phyloP scores from a whole-genome alignment of 2,329 filamentous ascomycete genomes.

The Botryotinia narcissicola region DNA sequence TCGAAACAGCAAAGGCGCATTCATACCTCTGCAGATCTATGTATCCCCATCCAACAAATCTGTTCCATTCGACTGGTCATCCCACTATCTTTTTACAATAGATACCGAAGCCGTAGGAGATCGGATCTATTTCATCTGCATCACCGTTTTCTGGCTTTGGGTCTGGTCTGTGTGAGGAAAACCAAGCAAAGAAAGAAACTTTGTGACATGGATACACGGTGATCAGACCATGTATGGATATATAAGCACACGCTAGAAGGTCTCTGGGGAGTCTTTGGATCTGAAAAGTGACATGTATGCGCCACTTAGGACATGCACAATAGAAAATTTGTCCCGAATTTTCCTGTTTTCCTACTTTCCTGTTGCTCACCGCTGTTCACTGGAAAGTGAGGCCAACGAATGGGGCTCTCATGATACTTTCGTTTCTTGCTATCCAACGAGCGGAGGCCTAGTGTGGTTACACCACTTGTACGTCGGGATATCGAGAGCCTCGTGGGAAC shows the following conservation, averaged over 20 bases:
- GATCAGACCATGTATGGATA: slow-evolving; percentile 9
- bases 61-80: slow-evolving; percentile 23
- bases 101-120: slow-evolving; percentile 17
- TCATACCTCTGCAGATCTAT: slow-evolving; percentile 21
- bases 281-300: slow-evolving; percentile 28
- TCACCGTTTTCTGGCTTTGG: slow-evolving; percentile 24
- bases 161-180: slow-evolving; percentile 15
- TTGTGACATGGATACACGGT: slow-evolving; percentile 7
- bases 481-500: slow-evolving; percentile 2
- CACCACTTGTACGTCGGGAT: slow-evolving; percentile 21
- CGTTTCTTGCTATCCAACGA: slow-evolving; percentile 16
- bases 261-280: slow-evolving; percentile 1
- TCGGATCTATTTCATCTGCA: slow-evolving; percentile 29
- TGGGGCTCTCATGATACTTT: background rate
- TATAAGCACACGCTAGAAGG: slow-evolving; percentile 3
- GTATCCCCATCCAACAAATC: slow-evolving; percentile 23
- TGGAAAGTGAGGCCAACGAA: slow-evolving; percentile 8
- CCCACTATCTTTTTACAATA: slow-evolving; percentile 8
- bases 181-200: slow-evolving; percentile 16
- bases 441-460: slow-evolving; percentile 24
- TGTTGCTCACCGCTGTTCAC: slow-evolving; percentile 34
- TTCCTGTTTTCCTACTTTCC: slow-evolving; percentile 9
- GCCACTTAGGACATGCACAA: slow-evolving; percentile 21
- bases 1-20: slow-evolving; percentile 16
- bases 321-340: background rate